phyloP scores from a whole-genome alignment of 2,329 filamentous ascomycete genomes.

The Zasmidium citrigriseum region DNA sequence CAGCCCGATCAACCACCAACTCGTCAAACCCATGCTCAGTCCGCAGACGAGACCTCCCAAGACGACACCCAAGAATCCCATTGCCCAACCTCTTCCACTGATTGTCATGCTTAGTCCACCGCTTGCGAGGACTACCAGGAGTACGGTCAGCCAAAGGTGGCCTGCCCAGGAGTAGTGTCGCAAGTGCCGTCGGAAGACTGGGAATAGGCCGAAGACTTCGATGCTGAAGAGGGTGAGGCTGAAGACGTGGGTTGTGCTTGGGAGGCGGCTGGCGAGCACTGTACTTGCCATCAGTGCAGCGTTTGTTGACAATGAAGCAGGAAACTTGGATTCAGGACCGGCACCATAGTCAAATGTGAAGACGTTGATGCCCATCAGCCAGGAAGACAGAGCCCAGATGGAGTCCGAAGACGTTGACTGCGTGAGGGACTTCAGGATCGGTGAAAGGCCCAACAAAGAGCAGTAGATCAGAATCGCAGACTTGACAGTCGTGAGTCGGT shows the following conservation, averaged over 20 bases:
- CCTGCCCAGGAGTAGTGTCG: conserved; percentile 79
- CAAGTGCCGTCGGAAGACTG: conserved; percentile 91
- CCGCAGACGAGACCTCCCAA: conserved; percentile 74
- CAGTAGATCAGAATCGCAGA: conserved; percentile 92
- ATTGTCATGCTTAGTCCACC: conserved; percentile 70
- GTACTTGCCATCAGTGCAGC: conserved; percentile 95
- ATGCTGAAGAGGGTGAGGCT: conserved; percentile 94
- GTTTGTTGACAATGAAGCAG: conserved; percentile 83
- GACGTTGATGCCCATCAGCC: conserved; percentile 91
- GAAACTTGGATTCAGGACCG: conserved; percentile 62
- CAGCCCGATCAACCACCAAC: conserved; percentile 95
- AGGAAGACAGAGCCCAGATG: conserved; percentile 96
- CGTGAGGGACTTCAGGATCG: conserved; percentile 96
- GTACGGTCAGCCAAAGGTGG: conserved; percentile 73
- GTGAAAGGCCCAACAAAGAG: conserved; percentile 85
- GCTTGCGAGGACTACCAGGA: conserved; percentile 77
- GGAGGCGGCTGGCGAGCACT: conserved; percentile 85
- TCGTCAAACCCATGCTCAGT: conserved; percentile 86
- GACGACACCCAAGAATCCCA: conserved; percentile 70
- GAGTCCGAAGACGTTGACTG: conserved; percentile 88
- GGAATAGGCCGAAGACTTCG: conserved; percentile 94
- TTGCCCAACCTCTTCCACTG: conserved; percentile 54
- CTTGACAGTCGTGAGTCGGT: conserved; percentile 79
- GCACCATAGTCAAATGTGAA: conserved; percentile 97
- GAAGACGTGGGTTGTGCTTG: conserved; percentile 91